A percentile compares a stretch with the other conserved stretches of the same genome.
These are phyloP conservation scores for Neolentinus lepideus DNA, from an alignment of 1,284 basidiomycete genomes.

Conservation along the genomic window DNA sequence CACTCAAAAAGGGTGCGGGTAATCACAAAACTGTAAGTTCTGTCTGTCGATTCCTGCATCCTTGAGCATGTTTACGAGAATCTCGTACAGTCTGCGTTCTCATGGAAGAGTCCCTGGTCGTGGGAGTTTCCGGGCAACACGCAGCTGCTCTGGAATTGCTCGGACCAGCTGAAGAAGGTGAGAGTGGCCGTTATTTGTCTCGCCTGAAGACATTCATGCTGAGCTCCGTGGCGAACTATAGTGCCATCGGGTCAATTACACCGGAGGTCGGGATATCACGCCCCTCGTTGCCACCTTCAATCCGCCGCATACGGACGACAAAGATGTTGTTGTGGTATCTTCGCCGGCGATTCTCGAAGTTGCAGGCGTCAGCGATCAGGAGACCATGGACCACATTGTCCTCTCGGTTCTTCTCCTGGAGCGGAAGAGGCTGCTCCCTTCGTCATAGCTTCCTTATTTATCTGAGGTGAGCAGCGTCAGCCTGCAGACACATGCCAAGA, in stretches of 20 bases:
- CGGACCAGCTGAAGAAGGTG: not conserved
- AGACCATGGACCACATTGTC: not conserved
- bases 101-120: not conserved
- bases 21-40: not conserved
- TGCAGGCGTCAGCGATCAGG: not conserved
- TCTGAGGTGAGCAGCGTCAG: too few species aligned
- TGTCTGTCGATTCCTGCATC: not conserved
- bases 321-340: not conserved
- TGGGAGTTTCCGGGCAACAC: not conserved
- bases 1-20: not conserved
- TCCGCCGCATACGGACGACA: not conserved
- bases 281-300: not conserved
- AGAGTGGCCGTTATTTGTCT: not conserved
- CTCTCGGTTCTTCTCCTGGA: not conserved
- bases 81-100: not conserved
- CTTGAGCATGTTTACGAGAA: not conserved
- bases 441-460: not conserved
- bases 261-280: not conserved
- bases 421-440: not conserved
- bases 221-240: too few species aligned
- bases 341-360: not conserved
- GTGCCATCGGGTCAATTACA: conserved; percentile 1
- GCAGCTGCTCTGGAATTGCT: not conserved
- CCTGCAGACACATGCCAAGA: too few species aligned
- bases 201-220: too few species aligned